Conservation (phyloP, 179 eudicot species). For the Gypsophila paniculata region DNA sequence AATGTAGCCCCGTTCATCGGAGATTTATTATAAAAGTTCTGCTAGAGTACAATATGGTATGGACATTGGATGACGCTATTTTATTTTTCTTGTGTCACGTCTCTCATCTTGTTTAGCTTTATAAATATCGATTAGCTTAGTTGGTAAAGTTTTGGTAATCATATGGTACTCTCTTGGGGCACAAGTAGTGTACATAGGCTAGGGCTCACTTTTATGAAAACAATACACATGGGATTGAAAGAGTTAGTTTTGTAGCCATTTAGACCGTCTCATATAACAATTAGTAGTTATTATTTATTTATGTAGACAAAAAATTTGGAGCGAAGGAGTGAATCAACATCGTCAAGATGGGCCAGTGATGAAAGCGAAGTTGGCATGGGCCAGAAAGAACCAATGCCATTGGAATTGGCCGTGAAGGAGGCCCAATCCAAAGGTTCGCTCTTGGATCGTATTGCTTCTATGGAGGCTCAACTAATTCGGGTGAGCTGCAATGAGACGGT, state of each 20-base stretch:
- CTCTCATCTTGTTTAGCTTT: too few species aligned
- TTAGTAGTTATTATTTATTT: neutral
- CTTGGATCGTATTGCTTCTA: conserved; percentile 32
- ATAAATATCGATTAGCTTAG: neutral
- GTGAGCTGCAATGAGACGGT: conserved; percentile 16
- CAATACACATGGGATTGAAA: too few species aligned
- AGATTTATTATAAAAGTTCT: too few species aligned
- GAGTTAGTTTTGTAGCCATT: too few species aligned
- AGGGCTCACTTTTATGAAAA: too few species aligned
- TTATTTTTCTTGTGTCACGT: neutral
- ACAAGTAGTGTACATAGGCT: too few species aligned
- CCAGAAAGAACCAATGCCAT: conserved; percentile 23
- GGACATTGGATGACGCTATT: too few species aligned
- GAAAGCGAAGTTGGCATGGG: neutral
- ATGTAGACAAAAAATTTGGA: conserved; percentile 27
- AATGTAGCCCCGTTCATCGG: too few species aligned
- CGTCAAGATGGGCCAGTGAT: conserved; percentile 19
- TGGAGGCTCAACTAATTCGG: conserved; percentile 35
- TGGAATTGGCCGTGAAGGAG: conserved; percentile 32
- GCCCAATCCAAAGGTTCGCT: conserved; percentile 34
- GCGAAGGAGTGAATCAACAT: conserved; percentile 20
- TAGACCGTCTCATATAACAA: too few species aligned
- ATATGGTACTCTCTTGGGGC: too few species aligned
- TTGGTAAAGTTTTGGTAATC: neutral
- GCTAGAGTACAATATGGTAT: too few species aligned